These are phyloP conservation scores for Paracoccidioides brasiliensis DNA, from an alignment of 2,329 filamentous ascomycete genomes.

Conservation along the genomic window DNA sequence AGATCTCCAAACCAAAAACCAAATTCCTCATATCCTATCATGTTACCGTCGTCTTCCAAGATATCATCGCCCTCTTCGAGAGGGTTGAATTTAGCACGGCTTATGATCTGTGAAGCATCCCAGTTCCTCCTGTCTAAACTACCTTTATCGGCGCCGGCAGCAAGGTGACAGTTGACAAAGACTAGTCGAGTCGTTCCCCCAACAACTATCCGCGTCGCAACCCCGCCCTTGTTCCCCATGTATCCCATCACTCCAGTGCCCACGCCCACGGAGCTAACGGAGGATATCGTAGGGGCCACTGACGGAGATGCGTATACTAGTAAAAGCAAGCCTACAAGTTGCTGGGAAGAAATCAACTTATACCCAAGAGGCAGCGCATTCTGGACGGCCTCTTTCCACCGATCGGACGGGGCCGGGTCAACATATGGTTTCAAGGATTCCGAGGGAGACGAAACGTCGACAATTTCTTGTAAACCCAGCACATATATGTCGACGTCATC, in stretches of 20 bases:
- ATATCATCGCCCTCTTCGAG: conserved; percentile 51
- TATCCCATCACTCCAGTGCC: conserved; percentile 87
- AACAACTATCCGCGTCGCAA: conserved; percentile 66
- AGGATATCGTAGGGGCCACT: conserved; percentile 60
- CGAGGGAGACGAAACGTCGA: conserved; percentile 63
- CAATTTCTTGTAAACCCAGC: conserved; percentile 80
- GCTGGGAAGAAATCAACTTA: conserved; percentile 61
- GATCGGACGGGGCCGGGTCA: conserved; percentile 56
- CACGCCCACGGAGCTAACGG: conserved; percentile 68
- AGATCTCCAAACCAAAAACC: conserved; percentile 94
- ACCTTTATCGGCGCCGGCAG: conserved; percentile 67
- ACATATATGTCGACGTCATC: conserved; percentile 80
- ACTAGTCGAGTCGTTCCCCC: conserved; percentile 82
- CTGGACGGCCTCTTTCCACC: conserved; percentile 69
- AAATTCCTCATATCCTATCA: conserved; percentile 82
- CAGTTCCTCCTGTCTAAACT: conserved; percentile 75
- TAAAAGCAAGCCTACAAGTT: conserved; percentile 72
- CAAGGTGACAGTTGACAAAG: conserved; percentile 84
- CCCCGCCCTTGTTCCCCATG: conserved; percentile 90
- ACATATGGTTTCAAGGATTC: conserved; percentile 67
- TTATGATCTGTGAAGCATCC: conserved; percentile 70
- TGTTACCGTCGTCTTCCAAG: conserved; percentile 45
- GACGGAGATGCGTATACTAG: conserved; percentile 74
- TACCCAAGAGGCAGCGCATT: conserved; percentile 66
- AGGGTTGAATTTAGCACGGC: conserved; percentile 65